Percentiles rank a stretch among this genome's conserved stretches.
Conservation (phyloP, 352 stramenopile genomes). For the Globisporangium heterothallicum region DNA sequence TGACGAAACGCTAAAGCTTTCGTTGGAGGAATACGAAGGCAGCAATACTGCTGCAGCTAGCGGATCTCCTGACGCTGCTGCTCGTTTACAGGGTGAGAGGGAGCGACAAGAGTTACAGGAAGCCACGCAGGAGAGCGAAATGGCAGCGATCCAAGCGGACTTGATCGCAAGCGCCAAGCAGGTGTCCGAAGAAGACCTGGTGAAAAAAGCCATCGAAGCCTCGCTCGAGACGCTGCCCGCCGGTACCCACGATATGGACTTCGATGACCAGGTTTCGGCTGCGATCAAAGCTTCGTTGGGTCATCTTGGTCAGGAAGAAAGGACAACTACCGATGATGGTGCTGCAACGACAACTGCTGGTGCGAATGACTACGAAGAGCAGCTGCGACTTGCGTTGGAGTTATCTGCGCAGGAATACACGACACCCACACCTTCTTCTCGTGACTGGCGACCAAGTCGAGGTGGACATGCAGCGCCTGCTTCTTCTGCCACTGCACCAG, state of each 20-base stretch:
- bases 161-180: slow-evolving; percentile 62
- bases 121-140: slow-evolving; percentile 66
- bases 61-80: not conserved
- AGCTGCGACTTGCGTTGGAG: slow-evolving; percentile 52
- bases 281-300: slow-evolving; percentile 64
- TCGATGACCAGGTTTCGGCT: slow-evolving; percentile 51
- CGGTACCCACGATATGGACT: slow-evolving; percentile 13
- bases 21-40: slow-evolving; percentile 39
- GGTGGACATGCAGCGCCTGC: no score
- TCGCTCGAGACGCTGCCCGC: slow-evolving; percentile 32
- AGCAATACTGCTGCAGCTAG: slow-evolving; percentile 2
- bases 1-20: slow-evolving; percentile 68
- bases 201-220: slow-evolving; percentile 62
- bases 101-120: slow-evolving; percentile 44
- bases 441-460: no score
- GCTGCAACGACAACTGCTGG: not conserved
- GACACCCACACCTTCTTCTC: no score
- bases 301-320: slow-evolving; percentile 5
- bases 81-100: slow-evolving; percentile 4
- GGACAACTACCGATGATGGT: not conserved
- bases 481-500: no score
- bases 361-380: slow-evolving; percentile 42
- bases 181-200: slow-evolving; percentile 66
- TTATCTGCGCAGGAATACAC: slow-evolving; percentile 56
- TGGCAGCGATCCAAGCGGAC: slow-evolving; percentile 66